phyloP scores from a whole-genome alignment of 768 basidiomycete genomes.

The Boletus rufocinnamomeus region DNA sequence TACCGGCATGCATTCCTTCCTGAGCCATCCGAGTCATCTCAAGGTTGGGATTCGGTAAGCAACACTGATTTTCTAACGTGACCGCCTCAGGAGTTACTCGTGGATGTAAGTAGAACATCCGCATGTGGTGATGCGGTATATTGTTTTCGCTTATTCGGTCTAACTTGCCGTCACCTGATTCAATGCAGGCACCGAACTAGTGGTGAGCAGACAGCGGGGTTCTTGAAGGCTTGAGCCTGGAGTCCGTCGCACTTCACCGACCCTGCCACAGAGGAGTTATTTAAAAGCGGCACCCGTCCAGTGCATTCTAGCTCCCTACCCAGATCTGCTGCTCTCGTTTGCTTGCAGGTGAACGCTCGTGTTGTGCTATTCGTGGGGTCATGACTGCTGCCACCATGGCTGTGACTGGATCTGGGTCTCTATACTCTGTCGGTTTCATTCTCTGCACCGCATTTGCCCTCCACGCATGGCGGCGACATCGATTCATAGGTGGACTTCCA shows the following conservation, averaged over 20 bases:
- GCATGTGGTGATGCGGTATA: background rate
- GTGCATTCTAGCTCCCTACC: background rate
- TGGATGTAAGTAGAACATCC: background rate
- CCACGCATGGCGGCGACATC: conserved; percentile 16
- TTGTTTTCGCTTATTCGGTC: background rate
- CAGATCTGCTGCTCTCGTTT: background rate
- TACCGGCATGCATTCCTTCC: no score
- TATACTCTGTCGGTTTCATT: conserved; percentile 8
- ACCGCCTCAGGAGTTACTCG: background rate
- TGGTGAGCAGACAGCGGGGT: background rate
- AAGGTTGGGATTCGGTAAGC: no score
- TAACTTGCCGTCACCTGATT: background rate
- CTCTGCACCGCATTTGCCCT: conserved; percentile 8
- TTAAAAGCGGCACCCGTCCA: background rate
- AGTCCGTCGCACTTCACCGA: background rate
- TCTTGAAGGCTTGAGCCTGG: background rate
- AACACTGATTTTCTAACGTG: background rate
- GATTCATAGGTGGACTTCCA: conserved; percentile 23
- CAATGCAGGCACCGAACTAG: no score
- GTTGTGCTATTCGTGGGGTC: no score
- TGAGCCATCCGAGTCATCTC: no score
- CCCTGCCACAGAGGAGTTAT: background rate
- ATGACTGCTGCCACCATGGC: background rate
- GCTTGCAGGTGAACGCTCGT: background rate
- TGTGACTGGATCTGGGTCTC: conserved; percentile 2